Conservation (phyloP, 345 rosid genomes). For the Luvunga scandens region DNA sequence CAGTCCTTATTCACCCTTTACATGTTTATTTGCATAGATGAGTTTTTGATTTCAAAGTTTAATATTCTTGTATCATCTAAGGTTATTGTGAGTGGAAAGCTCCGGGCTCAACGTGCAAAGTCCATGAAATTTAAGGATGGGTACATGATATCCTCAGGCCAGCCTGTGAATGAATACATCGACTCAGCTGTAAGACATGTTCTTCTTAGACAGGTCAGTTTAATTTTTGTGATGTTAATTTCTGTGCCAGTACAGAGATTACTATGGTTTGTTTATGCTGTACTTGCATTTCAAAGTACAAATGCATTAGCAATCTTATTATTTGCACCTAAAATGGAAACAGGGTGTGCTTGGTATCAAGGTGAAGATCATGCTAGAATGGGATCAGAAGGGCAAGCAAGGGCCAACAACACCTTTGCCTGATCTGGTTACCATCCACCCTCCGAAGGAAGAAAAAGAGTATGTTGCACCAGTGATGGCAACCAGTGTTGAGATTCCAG, state of each 20-base stretch:
- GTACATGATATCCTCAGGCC: conserved; percentile 92
- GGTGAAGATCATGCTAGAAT: conserved; percentile 75
- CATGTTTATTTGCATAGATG: not conserved
- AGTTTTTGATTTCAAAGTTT: not conserved
- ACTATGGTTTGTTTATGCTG: not conserved
- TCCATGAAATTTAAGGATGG: conserved; percentile 92
- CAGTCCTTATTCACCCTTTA: not conserved
- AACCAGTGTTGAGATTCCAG: conserved; percentile 42
- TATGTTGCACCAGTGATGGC: conserved; percentile 19
- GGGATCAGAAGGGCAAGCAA: conserved; percentile 68
- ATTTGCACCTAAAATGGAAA: not conserved
- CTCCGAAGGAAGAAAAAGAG: conserved; percentile 71
- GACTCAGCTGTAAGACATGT: conserved; percentile 83
- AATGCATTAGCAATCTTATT: not conserved
- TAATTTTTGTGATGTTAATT: not conserved
- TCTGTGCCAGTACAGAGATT: not conserved
- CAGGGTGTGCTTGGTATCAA: conserved; percentile 82
- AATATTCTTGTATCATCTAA: conserved; percentile 16
- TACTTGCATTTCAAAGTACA: not conserved
- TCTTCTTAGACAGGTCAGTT: conserved; percentile 63
- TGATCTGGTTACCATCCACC: conserved; percentile 75
- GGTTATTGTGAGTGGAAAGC: conserved; percentile 79
- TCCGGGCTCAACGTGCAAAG: conserved; percentile 76
- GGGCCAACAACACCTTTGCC: conserved; percentile 73
- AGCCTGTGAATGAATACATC: conserved; percentile 80